These are phyloP conservation scores for Alternaria angustiovoidea DNA, from an alignment of 2,329 filamentous ascomycete genomes.

Conservation along the genomic window DNA sequence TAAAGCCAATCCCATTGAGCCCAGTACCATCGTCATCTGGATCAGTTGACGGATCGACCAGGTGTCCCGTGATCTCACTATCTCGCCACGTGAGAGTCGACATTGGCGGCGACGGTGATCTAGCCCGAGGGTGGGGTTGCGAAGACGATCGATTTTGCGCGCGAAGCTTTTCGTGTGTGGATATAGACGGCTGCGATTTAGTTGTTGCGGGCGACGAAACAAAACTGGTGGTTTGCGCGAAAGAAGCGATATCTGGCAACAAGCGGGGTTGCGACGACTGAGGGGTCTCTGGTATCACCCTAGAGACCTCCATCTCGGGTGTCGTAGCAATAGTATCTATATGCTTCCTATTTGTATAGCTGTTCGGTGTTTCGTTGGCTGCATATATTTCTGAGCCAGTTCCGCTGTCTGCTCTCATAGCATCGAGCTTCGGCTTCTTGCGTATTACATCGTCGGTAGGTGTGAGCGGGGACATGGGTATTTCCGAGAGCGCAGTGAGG, in stretches of 20 bases:
- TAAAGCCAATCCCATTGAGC: constrained; percentile 70
- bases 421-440: constrained; percentile 50
- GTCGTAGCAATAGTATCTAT: constrained; percentile 16
- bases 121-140: constrained; percentile 31
- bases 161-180: constrained; percentile 8
- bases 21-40: constrained; percentile 69
- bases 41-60: constrained; percentile 58
- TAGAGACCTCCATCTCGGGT: constrained; percentile 6
- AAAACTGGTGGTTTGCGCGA: constrained; percentile 42
- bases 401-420: constrained; percentile 29
- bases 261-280: constrained; percentile 45
- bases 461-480: constrained; percentile 46
- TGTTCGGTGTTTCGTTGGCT: constrained; percentile 6
- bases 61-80: constrained; percentile 68
- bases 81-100: constrained; percentile 63
- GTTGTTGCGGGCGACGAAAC: constrained; percentile 24
- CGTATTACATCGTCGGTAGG: constrained; percentile 44
- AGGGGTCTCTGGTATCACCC: constrained; percentile 44
- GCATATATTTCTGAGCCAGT: constrained; percentile 23
- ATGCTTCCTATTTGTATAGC: constrained; percentile 2
- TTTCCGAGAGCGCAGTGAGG: constrained; percentile 34
- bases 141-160: constrained; percentile 19
- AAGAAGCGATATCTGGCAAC: constrained; percentile 40
- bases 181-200: constrained; percentile 10
- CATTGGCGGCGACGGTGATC: constrained; percentile 43